phyloP scores from a whole-genome alignment of 1,284 basidiomycete genomes.

The Malassezia japonica region DNA sequence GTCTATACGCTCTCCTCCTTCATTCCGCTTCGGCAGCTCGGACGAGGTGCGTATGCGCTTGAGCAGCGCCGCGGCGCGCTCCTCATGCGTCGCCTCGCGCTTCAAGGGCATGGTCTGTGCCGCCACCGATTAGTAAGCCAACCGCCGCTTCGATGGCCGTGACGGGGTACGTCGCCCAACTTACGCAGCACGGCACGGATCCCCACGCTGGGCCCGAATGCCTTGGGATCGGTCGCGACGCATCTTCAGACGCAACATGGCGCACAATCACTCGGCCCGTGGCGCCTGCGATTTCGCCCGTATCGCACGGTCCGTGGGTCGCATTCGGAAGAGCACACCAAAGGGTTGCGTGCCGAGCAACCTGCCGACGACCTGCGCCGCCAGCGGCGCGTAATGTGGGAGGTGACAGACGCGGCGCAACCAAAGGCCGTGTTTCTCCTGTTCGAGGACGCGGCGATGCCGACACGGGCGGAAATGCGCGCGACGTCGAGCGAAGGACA shows the following conservation, averaged over 20 bases:
- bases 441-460: slow-evolving; percentile 10
- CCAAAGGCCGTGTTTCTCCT: slow-evolving; percentile 10
- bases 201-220: slow-evolving; percentile 11
- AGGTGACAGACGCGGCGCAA: slow-evolving; percentile 6
- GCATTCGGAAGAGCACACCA: background rate
- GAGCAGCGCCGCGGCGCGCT: slow-evolving; percentile 9
- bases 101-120: background rate
- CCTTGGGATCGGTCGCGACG: slow-evolving; percentile 1
- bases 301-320: background rate
- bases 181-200: slow-evolving; percentile 13
- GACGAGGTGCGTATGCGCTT: background rate
- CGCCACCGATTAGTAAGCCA: slow-evolving; percentile 3
- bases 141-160: slow-evolving; percentile 8
- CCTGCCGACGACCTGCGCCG: background rate
- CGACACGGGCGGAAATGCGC: slow-evolving; percentile 7
- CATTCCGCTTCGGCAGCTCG: background rate
- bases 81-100: slow-evolving; percentile 5
- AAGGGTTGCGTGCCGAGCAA: background rate
- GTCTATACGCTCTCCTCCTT: background rate
- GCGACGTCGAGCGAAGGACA: no score
- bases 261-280: slow-evolving; percentile 6
- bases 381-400: slow-evolving; percentile 14
- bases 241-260: slow-evolving; percentile 13
- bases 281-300: slow-evolving; percentile 14
- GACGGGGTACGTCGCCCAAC: slow-evolving; percentile 8